Evolutionary conservation across 1,139 yeast species (phyloP), one percentile per base, ranked within the genome.

Genomic region (Candida neerlandica): DNA sequence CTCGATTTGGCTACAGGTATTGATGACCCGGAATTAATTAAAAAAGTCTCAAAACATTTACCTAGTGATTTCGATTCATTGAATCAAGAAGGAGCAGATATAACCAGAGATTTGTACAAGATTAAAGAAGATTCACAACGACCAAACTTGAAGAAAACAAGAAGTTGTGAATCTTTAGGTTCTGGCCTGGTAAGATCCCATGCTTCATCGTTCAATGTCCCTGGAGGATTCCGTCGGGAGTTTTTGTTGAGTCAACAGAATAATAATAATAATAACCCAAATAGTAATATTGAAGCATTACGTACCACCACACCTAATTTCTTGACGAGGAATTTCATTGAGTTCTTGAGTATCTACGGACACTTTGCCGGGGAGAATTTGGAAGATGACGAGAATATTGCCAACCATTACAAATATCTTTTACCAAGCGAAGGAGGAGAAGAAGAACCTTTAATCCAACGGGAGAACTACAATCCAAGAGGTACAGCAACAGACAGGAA

Each of bases 291-390:
- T 12, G 48, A 62, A 55, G 41, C 53, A 16, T 41, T 53, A 21
- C 54, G 61, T 11, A 59, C 61, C 0, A 47, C 51, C 21, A 56
- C 59, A 9, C 75, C 80, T 11, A 69, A 82, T 32, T 76, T 84
- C 53, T 64, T 86, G 45, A 84, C 94, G 1, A 75, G 80, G 47
- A 86, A 86, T 63, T 87, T 87, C 56, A 73, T 86, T 56, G 95
- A 87, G 62, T 86, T 87, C 60, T 70, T 87, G 46, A 83, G 86
- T 56, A 77, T 87, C 11, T 86, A 86, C 63, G 95, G 95, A 3
- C 92, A 86, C 70, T 87, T 87, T 67, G 94, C 94, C 1, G 95
- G 95, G 57, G 95, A 87, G 67, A 81, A 84, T 41, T 77, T 87
- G 52, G 90, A 85, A 58, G 86, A 83, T 59, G 92, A 85, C 55